Percentiles rank a stretch among this genome's conserved stretches.
phyloP scores from a whole-genome alignment of 23 red algal genomes.

The Cyanidioschyzon merolae region DNA sequence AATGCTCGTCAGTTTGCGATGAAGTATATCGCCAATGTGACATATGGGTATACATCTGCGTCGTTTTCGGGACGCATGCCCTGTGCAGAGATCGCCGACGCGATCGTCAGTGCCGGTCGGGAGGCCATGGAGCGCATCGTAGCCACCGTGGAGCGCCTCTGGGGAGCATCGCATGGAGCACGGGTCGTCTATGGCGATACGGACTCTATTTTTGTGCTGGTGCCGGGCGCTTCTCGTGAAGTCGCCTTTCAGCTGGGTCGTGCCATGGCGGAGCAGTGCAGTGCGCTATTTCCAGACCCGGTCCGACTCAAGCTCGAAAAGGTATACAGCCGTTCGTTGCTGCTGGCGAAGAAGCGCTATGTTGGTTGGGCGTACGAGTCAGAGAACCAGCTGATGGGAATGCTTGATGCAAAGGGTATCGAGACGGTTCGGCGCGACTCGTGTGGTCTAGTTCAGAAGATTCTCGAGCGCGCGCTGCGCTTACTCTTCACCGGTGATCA shows the following conservation, averaged over 20 bases:
- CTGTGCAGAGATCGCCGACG: constrained; percentile 80
- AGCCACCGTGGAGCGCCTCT: constrained; percentile 45
- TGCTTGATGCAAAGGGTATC: constrained; percentile 94
- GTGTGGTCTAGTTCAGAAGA: constrained; percentile 58
- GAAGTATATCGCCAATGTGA: constrained; percentile 99
- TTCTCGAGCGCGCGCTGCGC: constrained; percentile 59
- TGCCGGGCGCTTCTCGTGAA: constrained; percentile 35
- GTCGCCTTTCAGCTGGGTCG: constrained; percentile 57
- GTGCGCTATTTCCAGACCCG: constrained; percentile 45
- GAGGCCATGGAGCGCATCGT: constrained; percentile 57
- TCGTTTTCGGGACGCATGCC: constrained; percentile 96
- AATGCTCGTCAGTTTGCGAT: constrained; percentile 92
- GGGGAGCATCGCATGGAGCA: constrained; percentile 30
- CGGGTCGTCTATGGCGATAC: constrained; percentile 92
- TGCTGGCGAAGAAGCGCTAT: constrained; percentile 96
- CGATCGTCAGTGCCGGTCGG: constrained; percentile 83
- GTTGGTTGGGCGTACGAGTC: constrained; percentile 85
- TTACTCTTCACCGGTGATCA: constrained; percentile 60
- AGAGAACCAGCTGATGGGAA: constrained; percentile 28
- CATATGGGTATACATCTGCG: constrained; percentile 87
- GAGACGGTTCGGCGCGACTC: constrained; percentile 88
- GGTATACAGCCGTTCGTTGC: constrained; percentile 65
- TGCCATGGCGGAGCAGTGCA: constrained; percentile 42
- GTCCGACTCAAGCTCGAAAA: constrained; percentile 91
- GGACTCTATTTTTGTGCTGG: constrained; percentile 83